Evolutionary conservation across 2,329 filamentous ascomycete genomes (phyloP).

Genomic region (Drechslerella dactyloides): DNA sequence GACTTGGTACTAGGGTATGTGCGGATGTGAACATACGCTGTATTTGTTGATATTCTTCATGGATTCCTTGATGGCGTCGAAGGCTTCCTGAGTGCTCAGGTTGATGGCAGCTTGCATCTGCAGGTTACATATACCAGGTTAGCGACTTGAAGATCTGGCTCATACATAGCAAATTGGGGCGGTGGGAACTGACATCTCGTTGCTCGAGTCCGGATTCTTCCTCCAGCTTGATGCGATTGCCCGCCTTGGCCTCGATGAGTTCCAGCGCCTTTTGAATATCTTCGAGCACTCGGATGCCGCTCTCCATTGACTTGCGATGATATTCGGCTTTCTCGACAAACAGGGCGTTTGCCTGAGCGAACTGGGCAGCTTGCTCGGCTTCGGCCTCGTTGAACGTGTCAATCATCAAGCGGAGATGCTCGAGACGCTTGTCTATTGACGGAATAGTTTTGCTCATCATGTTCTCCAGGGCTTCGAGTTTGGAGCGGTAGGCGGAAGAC

Average conservation of each 20-base stretch:
- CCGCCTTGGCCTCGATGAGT: slow-evolving; percentile 6
- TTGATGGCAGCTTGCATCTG: slow-evolving; percentile 28
- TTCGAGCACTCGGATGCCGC: background rate
- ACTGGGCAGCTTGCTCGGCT: background rate
- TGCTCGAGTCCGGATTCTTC: slow-evolving; percentile 12
- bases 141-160: background rate
- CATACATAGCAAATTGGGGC: background rate
- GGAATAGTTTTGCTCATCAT: slow-evolving; percentile 13
- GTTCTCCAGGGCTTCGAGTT: too few relatives aligned
- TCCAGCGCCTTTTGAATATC: background rate
- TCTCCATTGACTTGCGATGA: slow-evolving; percentile 1
- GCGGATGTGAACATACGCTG: slow-evolving; percentile 12
- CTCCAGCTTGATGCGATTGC: slow-evolving; percentile 6
- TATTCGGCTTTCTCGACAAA: background rate
- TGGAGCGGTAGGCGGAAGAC: background rate
- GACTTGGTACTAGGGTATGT: background rate
- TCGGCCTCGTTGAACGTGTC: slow-evolving; percentile 12
- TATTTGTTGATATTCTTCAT: slow-evolving; percentile 11
- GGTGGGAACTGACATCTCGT: too few relatives aligned
- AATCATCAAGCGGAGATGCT: slow-evolving; percentile 4
- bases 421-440: slow-evolving; percentile 15
- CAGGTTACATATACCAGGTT: too few relatives aligned
- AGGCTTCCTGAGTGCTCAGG: slow-evolving; percentile 7
- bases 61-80: slow-evolving; percentile 15
- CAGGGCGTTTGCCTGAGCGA: slow-evolving; percentile 3